These are phyloP conservation scores for Alternaria sp. DNA, from an alignment of 2,329 filamentous ascomycete genomes.

Conservation along the genomic window DNA sequence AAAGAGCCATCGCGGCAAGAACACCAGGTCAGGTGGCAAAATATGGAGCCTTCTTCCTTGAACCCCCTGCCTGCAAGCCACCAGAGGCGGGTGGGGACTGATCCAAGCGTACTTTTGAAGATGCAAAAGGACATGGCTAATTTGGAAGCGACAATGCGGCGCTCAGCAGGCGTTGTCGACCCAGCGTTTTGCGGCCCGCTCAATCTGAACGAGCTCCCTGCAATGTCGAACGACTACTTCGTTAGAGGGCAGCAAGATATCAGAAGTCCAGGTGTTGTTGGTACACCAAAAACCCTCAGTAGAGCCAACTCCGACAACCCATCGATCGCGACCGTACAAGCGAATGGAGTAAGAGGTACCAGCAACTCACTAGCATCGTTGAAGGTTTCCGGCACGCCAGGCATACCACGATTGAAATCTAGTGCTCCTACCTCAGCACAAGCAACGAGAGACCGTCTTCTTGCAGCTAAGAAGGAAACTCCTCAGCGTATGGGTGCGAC, in stretches of 20 bases:
- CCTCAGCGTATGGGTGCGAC: neutral
- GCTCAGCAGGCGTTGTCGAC: conserved; percentile 11
- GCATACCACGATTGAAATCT: neutral
- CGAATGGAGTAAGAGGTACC: neutral
- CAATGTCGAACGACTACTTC: neutral
- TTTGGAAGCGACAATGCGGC: conserved; percentile 9
- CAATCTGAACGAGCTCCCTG: conserved; percentile 9
- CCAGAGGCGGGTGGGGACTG: neutral
- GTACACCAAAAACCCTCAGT: neutral
- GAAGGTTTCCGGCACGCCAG: neutral
- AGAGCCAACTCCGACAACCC: neutral
- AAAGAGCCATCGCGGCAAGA: neutral
- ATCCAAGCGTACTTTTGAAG: conserved; percentile 1
- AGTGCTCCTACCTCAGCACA: neutral
- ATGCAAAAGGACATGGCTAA: conserved; percentile 18
- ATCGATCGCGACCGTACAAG: neutral
- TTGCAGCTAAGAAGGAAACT: neutral
- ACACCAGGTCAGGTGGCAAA: neutral
- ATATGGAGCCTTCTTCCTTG: neutral
- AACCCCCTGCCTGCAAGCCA: neutral
- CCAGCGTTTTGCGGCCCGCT: conserved; percentile 1
- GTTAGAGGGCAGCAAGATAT: neutral
- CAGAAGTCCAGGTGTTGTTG: neutral
- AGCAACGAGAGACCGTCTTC: neutral
- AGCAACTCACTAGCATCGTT: neutral